Evolutionary conservation across 2,329 filamentous ascomycete genomes (phyloP).

Genomic region (Fusarium scirpi): DNA sequence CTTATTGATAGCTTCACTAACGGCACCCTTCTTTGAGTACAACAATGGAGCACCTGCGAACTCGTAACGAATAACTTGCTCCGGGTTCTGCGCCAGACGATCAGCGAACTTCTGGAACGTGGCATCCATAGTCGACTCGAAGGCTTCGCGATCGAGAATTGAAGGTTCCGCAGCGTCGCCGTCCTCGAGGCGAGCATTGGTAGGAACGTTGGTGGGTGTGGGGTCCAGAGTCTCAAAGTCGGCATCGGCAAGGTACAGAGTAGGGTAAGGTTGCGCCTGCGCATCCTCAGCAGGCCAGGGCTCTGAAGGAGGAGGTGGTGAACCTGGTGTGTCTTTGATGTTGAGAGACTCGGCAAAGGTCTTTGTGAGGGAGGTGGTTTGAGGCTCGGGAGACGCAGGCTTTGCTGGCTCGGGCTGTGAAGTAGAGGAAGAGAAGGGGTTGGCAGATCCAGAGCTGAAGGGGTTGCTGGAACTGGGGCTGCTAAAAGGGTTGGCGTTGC

Average conservation of each 20-base stretch:
- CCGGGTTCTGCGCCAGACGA: slow-evolving; percentile 81
- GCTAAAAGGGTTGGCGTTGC: slow-evolving; percentile 63
- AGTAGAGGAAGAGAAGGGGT: slow-evolving; percentile 53
- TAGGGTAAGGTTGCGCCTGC: slow-evolving; percentile 78
- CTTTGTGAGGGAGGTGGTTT: slow-evolving; percentile 60
- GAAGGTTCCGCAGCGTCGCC: slow-evolving; percentile 56
- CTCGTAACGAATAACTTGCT: slow-evolving; percentile 85
- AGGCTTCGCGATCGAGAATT: slow-evolving; percentile 74
- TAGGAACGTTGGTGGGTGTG: slow-evolving; percentile 62
- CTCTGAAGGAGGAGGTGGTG: slow-evolving; percentile 60
- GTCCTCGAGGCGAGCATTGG: slow-evolving; percentile 59
- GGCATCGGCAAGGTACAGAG: slow-evolving; percentile 84
- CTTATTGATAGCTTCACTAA: slow-evolving; percentile 72
- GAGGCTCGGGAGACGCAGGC: slow-evolving; percentile 45
- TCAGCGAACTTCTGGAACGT: slow-evolving; percentile 86
- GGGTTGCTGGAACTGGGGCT: slow-evolving; percentile 50
- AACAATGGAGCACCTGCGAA: slow-evolving; percentile 79
- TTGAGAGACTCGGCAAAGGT: slow-evolving; percentile 82
- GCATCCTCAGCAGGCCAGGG: slow-evolving; percentile 79
- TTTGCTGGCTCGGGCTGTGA: slow-evolving; percentile 49
- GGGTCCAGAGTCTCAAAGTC: slow-evolving; percentile 89
- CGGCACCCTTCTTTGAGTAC: slow-evolving; percentile 80
- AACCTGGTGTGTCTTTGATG: slow-evolving; percentile 67
- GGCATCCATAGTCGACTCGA: slow-evolving; percentile 80
- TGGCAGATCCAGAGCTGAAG: slow-evolving; percentile 47